phyloP scores from a whole-genome alignment of 169 alveolate species.

The Plasmodium ovale region DNA sequence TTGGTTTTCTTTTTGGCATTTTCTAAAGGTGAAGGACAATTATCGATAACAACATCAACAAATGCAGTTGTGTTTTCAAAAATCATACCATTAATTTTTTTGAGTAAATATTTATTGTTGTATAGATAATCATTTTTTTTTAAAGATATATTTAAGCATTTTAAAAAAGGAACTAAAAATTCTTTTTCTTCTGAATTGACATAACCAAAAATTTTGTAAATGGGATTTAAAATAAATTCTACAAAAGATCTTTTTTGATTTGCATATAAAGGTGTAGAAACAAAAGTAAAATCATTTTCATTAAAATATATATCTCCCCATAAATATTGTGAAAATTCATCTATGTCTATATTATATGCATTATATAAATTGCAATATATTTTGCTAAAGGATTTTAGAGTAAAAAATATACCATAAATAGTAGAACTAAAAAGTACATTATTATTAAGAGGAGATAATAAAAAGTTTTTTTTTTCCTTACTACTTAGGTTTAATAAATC shows the following conservation, averaged over 20 bases:
- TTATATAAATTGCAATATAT: conserved; percentile 85
- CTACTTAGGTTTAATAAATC: conserved; percentile 52
- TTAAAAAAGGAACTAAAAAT: conserved; percentile 91
- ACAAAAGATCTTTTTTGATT: conserved; percentile 95
- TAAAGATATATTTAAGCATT: conserved; percentile 79
- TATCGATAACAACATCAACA: conserved; percentile 91
- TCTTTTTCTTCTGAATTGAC: conserved; percentile 97
- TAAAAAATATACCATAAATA: conserved; percentile 93
- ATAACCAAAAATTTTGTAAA: conserved; percentile 96
- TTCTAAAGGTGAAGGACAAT: conserved; percentile 81
- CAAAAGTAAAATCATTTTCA: conserved; percentile 85
- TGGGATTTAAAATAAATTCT: conserved; percentile 97
- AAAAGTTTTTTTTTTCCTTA: conserved; percentile 32
- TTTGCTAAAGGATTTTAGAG: conserved; percentile 94
- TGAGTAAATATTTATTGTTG: conserved; percentile 76
- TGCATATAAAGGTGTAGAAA: conserved; percentile 81
- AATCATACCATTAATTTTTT: conserved; percentile 77
- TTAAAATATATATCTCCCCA: conserved; percentile 94
- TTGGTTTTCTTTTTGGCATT: conserved; percentile 82
- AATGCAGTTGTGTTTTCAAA: conserved; percentile 88
- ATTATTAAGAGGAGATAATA: conserved; percentile 93
- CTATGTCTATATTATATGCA: conserved; percentile 79
- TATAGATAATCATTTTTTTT: conserved; percentile 66
- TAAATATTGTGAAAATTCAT: conserved; percentile 86
- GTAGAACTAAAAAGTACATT: conserved; percentile 97